Evolutionary conservation across 305 asterid species (phyloP), one percentile per base, ranked within the genome.

Genomic region (Solanum hybrid): DNA sequence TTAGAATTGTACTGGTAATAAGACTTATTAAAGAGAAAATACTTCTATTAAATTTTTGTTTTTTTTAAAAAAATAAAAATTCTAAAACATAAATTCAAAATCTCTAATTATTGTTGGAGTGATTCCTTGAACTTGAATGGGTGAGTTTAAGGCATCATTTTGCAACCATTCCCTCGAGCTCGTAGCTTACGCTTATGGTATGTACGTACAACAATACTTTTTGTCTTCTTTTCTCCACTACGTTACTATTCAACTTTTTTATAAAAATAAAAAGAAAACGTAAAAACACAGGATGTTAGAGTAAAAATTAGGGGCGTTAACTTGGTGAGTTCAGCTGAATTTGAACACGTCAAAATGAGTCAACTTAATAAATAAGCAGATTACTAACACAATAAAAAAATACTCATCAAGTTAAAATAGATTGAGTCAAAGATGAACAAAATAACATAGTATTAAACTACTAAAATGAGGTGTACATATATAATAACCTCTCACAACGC

Each of bases 301-400:
- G 78, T 71, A 71, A 71, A 26, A 73, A 28, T 28, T 28, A 73
- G 6, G 37, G 11, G 80, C 0, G 12, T 29, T 74, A 73, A 28
- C 6, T 73, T 73, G 2, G 35, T 11, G 9, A 26, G 77, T 26
- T 73, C 35, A 74, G 11, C 11, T 74, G 36, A 73, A 73, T 73
- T 28, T 73, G 0, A 28, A 28, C 5, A 4, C 11, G 8, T 13
- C 0, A 29, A 13, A 69, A 69, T 24, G 4, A 69, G 16, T 74
- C 1, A 0, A 0, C 37, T 29, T 74, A 14, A 13, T 12, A 42
- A 4, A 42, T 42, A 73, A 26, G 0, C 0, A 12, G 0, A 73
- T 28, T 0, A 73, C 2, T 73, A 28, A 1, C 20, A 5, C 10
- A 3, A 73, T 0, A 0, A 28, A 73, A 74, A 9, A 6, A 29